phyloP scores from a whole-genome alignment of 2,329 filamentous ascomycete species.

The Didymella glomerata region DNA sequence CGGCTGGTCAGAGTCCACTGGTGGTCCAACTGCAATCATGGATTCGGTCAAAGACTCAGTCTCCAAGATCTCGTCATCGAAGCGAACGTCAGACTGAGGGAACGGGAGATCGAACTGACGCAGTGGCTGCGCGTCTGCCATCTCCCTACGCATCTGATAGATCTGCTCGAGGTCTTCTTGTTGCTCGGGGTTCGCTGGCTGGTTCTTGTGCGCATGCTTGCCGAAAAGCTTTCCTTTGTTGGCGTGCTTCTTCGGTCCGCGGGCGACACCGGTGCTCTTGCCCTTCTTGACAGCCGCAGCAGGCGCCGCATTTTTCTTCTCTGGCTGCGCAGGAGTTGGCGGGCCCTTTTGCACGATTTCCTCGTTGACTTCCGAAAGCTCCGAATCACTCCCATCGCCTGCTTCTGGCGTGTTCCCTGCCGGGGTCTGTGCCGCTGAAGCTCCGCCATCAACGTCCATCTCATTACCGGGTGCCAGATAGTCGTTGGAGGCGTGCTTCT shows the following conservation, averaged over 20 bases:
- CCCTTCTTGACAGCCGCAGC: constrained; percentile 38
- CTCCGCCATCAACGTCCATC: constrained; percentile 34
- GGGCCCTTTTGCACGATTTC: constrained; percentile 49
- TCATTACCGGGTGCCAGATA: constrained; percentile 26
- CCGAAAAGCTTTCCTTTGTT: constrained; percentile 43
- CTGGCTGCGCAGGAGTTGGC: constrained; percentile 39
- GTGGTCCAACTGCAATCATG: constrained; percentile 48
- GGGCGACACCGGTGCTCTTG: constrained; percentile 38
- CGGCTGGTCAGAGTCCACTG: constrained; percentile 42
- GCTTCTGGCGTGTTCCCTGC: constrained; percentile 40
- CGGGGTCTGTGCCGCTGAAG: constrained; percentile 40
- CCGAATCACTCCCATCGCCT: constrained; percentile 45
- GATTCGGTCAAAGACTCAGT: constrained; percentile 50
- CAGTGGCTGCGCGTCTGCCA: constrained; percentile 39
- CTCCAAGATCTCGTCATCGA: constrained; percentile 49
- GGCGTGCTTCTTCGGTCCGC: constrained; percentile 45
- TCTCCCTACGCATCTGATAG: constrained; percentile 35
- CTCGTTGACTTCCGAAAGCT: constrained; percentile 51
- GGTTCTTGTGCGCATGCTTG: constrained; percentile 43
- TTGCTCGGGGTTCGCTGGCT: constrained; percentile 39
- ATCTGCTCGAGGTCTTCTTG: constrained; percentile 38
- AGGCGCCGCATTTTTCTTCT: constrained; percentile 34
- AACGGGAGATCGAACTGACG: constrained; percentile 33
- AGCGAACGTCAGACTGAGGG: constrained; percentile 46
- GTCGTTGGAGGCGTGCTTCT: constrained; percentile 38